A percentile compares a stretch with the other conserved stretches of the same genome.
These are phyloP conservation scores for Magnusiomyces clavatus DNA, from an alignment of 1,139 yeast species.

Conservation along the genomic window DNA sequence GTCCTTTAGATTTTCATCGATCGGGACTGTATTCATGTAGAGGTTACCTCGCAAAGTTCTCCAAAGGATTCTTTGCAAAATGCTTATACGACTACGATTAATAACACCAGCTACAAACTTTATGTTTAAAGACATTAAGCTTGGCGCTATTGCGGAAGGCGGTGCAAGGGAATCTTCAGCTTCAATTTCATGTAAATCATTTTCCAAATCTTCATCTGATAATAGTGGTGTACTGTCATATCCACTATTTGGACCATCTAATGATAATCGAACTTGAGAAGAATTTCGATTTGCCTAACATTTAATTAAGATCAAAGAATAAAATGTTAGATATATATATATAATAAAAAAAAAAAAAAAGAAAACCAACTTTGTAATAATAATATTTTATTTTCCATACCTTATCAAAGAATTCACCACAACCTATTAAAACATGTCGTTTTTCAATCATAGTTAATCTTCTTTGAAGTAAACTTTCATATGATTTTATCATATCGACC, in stretches of 20 bases:
- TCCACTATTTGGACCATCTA: slow-evolving; percentile 23
- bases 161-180: not conserved
- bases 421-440: slow-evolving; percentile 60
- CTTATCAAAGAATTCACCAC: slow-evolving; percentile 54
- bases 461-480: slow-evolving; percentile 45
- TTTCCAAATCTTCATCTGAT: too few species aligned
- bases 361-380: not conserved
- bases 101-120: slow-evolving; percentile 80
- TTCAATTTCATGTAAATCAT: not conserved
- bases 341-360: slow-evolving; percentile 3
- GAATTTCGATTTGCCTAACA: slow-evolving; percentile 23
- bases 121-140: slow-evolving; percentile 32
- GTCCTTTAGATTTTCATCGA: slow-evolving; percentile 51
- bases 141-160: slow-evolving; percentile 5
- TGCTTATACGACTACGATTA: slow-evolving; percentile 56
- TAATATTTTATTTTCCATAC: too few species aligned
- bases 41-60: slow-evolving; percentile 86
- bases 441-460: slow-evolving; percentile 54
- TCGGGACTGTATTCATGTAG: slow-evolving; percentile 62
- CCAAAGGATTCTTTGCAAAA: slow-evolving; percentile 86
- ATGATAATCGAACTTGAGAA: slow-evolving; percentile 20
- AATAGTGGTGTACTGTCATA: too few species aligned
- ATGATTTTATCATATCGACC: slow-evolving; percentile 46
- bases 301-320: too few species aligned
- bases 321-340: not conserved